A percentile compares a stretch with the other conserved stretches of the same genome.
These are phyloP conservation scores for Diutina neorugosa DNA, from an alignment of 1,139 yeast species.

Conservation along the genomic window DNA sequence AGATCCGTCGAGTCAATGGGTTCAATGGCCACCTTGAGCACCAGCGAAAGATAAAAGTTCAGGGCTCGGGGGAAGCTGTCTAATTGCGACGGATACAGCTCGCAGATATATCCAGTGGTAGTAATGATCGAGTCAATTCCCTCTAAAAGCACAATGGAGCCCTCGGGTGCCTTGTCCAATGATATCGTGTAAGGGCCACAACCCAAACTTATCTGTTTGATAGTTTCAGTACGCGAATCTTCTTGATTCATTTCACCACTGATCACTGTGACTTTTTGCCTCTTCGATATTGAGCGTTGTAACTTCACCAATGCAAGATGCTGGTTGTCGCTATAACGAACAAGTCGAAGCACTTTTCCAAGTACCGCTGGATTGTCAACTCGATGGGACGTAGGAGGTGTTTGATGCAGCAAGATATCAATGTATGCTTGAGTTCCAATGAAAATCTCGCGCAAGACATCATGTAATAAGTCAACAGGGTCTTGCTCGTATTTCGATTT, in stretches of 20 bases:
- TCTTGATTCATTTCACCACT: neutral
- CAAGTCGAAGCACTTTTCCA: neutral
- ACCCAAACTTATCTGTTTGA: slow-evolving; percentile 44
- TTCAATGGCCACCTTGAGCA: slow-evolving; percentile 74
- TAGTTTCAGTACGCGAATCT: slow-evolving; percentile 15
- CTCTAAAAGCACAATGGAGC: slow-evolving; percentile 53
- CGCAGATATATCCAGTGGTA: slow-evolving; percentile 37
- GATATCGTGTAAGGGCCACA: slow-evolving; percentile 63
- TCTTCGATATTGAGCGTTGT: neutral
- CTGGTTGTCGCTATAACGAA: neutral
- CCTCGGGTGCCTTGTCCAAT: slow-evolving; percentile 43
- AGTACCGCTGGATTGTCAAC: neutral
- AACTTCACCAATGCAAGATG: neutral
- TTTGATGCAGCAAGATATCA: neutral
- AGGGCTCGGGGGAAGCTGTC: slow-evolving; percentile 3
- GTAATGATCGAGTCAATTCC: slow-evolving; percentile 47
- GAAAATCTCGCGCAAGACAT: slow-evolving; percentile 45
- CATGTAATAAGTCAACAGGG: slow-evolving; percentile 42
- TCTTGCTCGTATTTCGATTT: slow-evolving; percentile 35
- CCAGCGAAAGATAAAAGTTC: slow-evolving; percentile 41
- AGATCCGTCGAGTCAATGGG: slow-evolving; percentile 72
- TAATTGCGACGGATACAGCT: neutral
- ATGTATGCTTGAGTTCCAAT: slow-evolving; percentile 13
- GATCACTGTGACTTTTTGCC: neutral
- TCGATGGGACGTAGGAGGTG: neutral